phyloP scores from a whole-genome alignment of 2,329 filamentous ascomycete species.

The Monilinia laxa region DNA sequence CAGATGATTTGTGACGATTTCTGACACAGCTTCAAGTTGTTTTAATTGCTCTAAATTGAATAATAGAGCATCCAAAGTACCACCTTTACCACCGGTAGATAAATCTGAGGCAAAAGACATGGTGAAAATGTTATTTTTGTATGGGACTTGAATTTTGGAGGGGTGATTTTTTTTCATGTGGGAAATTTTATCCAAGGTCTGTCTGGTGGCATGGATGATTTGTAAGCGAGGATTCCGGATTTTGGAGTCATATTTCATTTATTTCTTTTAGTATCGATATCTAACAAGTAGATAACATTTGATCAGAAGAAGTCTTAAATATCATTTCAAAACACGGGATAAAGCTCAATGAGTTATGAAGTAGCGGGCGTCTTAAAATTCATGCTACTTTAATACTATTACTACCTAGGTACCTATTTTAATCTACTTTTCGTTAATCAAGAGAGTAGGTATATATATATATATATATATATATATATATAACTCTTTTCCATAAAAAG shows the following conservation, averaged over 20 bases:
- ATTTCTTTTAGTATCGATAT: neutral
- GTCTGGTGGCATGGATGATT: constrained; percentile 8
- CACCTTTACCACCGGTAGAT: constrained; percentile 7
- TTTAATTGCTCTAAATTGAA: constrained; percentile 37
- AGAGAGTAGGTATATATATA: neutral
- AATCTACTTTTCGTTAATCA: neutral
- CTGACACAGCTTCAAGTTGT: constrained; percentile 32
- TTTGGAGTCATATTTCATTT: constrained; percentile 9
- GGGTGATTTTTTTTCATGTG: constrained; percentile 21
- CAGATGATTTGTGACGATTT: constrained; percentile 33
- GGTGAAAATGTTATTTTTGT: constrained; percentile 20
- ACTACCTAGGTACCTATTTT: neutral
- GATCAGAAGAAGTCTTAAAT: neutral
- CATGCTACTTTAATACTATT: neutral
- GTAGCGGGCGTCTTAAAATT: neutral
- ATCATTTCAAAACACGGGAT: neutral
- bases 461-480: too few relatives aligned
- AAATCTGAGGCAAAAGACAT: constrained; percentile 21
- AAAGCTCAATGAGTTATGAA: neutral
- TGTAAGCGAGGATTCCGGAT: constrained; percentile 20
- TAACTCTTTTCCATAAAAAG: neutral
- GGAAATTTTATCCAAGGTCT: constrained; percentile 30
- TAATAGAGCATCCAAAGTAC: constrained; percentile 34
- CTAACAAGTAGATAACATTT: neutral
- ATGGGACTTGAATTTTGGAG: neutral